phyloP scores from a whole-genome alignment of 495 filamentous ascomycete species.

The Cairneyella variabilis region DNA sequence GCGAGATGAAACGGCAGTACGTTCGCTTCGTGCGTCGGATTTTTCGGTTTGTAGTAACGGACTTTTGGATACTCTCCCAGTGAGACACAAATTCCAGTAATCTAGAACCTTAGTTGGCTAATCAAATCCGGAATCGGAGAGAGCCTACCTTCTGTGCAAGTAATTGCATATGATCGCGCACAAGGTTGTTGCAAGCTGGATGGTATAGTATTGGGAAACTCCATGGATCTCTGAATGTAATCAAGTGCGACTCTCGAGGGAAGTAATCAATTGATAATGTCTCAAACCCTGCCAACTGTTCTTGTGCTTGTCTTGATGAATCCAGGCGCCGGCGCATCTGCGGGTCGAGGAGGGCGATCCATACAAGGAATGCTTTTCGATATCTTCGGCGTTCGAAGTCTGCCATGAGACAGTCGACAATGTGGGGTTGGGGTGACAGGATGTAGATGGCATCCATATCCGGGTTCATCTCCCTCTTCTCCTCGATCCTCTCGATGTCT shows the following conservation, averaged over 20 bases:
- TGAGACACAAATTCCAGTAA: constrained; percentile 76
- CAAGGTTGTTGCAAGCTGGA: constrained; percentile 79
- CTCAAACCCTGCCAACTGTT: constrained; percentile 67
- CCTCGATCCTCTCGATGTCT: constrained; percentile 92
- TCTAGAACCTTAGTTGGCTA: constrained; percentile 42
- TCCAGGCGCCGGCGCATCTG: constrained; percentile 40
- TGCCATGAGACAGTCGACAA: constrained; percentile 88
- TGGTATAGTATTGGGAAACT: constrained; percentile 93
- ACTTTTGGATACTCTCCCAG: constrained; percentile 87
- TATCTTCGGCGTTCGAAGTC: constrained; percentile 85
- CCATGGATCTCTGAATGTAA: constrained; percentile 90
- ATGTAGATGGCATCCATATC: constrained; percentile 94
- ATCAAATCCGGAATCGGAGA: background rate
- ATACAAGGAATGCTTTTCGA: constrained; percentile 69
- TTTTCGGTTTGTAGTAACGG: constrained; percentile 77
- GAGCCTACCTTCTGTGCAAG: constrained; percentile 77
- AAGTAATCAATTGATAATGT: constrained; percentile 82
- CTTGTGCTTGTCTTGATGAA: constrained; percentile 48
- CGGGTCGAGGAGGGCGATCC: constrained; percentile 60
- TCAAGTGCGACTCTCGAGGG: constrained; percentile 83
- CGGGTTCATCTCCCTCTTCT: constrained; percentile 70
- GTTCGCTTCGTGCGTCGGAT: constrained; percentile 76
- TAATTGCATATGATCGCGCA: constrained; percentile 72
- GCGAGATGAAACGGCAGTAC: constrained; percentile 85
- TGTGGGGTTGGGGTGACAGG: constrained; percentile 75